These are phyloP conservation scores for Comarum palustre DNA, from an alignment of 306 rosid genomes.

Conservation along the genomic window DNA sequence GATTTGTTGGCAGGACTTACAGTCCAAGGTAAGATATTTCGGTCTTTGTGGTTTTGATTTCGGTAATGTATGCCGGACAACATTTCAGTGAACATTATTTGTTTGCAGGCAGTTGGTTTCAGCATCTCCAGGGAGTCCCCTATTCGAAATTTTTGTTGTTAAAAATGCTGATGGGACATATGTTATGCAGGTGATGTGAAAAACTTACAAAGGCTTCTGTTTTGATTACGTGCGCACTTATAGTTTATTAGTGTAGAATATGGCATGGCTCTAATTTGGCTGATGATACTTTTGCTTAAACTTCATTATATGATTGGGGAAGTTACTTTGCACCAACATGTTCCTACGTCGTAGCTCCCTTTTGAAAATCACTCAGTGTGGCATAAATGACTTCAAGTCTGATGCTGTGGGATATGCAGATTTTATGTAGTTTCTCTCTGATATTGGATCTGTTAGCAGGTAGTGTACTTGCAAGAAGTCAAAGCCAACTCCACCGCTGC, in stretches of 20 bases:
- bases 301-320: background rate
- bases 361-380: background rate
- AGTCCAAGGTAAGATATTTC: slow-evolving; percentile 69
- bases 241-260: slow-evolving; percentile 3
- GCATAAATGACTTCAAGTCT: background rate
- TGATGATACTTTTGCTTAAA: background rate
- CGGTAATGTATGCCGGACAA: slow-evolving; percentile 9
- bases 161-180: slow-evolving; percentile 66
- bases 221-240: background rate
- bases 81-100: slow-evolving; percentile 31
- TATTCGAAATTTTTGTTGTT: slow-evolving; percentile 87
- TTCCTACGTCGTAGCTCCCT: background rate
- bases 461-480: slow-evolving; percentile 72
- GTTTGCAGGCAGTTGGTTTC: slow-evolving; percentile 75
- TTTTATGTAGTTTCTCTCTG: slow-evolving; percentile 2
- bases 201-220: slow-evolving; percentile 14
- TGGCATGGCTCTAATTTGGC: background rate
- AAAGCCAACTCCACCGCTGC: slow-evolving; percentile 46
- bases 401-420: background rate
- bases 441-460: slow-evolving; percentile 49
- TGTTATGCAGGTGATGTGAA: slow-evolving; percentile 68
- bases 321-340: background rate
- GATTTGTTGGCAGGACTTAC: slow-evolving; percentile 74
- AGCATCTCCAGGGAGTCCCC: slow-evolving; percentile 77
- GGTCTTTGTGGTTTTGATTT: slow-evolving; percentile 22